Percentiles rank a stretch among this genome's conserved stretches.
Evolutionary conservation across 805 yeast genomes (phyloP).

Genomic region (Starmera quercuum): DNA sequence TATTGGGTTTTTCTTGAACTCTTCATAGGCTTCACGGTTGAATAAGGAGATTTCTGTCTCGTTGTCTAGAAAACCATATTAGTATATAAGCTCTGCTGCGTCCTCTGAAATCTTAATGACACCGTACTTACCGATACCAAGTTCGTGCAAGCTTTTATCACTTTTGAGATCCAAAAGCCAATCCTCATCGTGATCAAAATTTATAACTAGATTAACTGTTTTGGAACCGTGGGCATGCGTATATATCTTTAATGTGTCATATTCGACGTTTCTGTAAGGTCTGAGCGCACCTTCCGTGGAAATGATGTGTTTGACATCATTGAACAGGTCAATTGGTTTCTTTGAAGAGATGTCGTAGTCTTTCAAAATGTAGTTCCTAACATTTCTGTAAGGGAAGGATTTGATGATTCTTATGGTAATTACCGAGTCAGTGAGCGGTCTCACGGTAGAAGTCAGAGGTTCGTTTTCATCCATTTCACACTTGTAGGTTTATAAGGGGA

Average conservation of each 20-base stretch:
- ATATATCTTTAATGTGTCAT: conserved; percentile 76
- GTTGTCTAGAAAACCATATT: conserved; percentile 39
- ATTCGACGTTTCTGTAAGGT: conserved; percentile 72
- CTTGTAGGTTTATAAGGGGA: too few species aligned
- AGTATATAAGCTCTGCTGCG: too few species aligned
- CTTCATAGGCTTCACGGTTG: conserved; percentile 57
- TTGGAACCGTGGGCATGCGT: conserved; percentile 94
- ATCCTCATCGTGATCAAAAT: conserved; percentile 75
- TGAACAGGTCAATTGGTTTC: conserved; percentile 59
- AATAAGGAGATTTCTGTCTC: conserved; percentile 91
- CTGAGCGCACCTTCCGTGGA: conserved; percentile 60
- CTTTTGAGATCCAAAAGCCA: conserved; percentile 47
- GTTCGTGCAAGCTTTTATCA: conserved; percentile 30
- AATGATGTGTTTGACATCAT: conserved; percentile 37
- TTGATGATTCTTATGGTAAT: conserved; percentile 83
- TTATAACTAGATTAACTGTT: conserved; percentile 86
- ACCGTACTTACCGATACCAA: conserved; percentile 24
- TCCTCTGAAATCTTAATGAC: conserved; percentile 23
- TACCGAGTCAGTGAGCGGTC: conserved; percentile 56
- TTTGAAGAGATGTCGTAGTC: conserved; percentile 63
- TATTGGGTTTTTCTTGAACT: conserved; percentile 73
- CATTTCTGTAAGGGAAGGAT: conserved; percentile 87
- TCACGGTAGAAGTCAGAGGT: conserved; percentile 72
- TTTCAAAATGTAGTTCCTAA: conserved; percentile 63
- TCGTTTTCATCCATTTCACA: conserved; percentile 29